Evolutionary conservation across 331 rosid genomes (phyloP).

Genomic region (Acacia pycnantha): DNA sequence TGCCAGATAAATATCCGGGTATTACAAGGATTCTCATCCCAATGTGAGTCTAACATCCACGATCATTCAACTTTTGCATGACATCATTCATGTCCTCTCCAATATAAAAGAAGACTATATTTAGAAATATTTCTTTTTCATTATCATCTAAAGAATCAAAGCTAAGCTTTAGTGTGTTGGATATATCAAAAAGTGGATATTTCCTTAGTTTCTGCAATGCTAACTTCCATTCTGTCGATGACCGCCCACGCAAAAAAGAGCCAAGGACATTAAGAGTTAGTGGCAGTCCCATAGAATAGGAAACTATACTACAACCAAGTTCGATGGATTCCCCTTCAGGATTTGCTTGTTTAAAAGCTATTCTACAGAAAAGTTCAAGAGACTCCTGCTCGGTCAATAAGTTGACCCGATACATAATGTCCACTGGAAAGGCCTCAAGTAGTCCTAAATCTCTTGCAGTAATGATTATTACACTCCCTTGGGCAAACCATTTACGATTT

Average conservation of each 20-base stretch:
- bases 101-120: not conserved
- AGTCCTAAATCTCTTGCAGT: not conserved
- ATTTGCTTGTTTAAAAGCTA: not conserved
- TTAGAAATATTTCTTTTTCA: not conserved
- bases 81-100: not conserved
- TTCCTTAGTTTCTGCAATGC: not conserved
- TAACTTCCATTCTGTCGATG: accelerated
- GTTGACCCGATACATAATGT: accelerated
- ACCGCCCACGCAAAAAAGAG: not conserved
- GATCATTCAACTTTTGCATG: not conserved
- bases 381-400: not conserved
- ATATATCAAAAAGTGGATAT: not conserved
- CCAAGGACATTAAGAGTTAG: not conserved
- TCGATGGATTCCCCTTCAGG: not conserved
- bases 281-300: not conserved
- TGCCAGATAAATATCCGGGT: too few relatives aligned
- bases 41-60: too few relatives aligned
- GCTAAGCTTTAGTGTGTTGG: not conserved
- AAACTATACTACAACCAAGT: not conserved
- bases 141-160: not conserved
- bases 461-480: not conserved
- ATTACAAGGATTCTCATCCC: too few relatives aligned
- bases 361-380: not conserved
- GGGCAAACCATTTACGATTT: not conserved
- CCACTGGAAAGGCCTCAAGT: not conserved